phyloP scores from a whole-genome alignment of 1,139 yeast species.

The Kodamaea ohmeri region DNA sequence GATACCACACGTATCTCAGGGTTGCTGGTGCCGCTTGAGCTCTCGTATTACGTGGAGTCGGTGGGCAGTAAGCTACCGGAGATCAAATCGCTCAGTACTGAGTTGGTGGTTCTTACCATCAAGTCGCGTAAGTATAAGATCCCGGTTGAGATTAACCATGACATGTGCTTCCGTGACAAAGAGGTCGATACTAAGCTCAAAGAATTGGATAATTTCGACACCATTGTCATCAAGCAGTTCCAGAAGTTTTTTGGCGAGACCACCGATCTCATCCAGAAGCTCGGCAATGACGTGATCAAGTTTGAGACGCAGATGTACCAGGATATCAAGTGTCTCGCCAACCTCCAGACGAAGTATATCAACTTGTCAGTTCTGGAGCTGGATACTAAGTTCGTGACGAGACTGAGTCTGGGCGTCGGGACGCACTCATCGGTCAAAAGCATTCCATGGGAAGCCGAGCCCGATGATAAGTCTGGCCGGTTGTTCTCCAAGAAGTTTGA shows the following conservation, averaged over 20 bases:
- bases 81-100: conserved; percentile 29
- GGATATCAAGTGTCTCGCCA: conserved; percentile 39
- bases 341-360: conserved; percentile 33
- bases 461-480: conserved; percentile 15
- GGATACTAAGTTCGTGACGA: conserved; percentile 18
- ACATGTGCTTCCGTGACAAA: conserved; percentile 30
- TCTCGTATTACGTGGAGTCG: conserved; percentile 29
- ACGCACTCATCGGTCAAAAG: conserved; percentile 20
- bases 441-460: conserved; percentile 28
- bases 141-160: conserved; percentile 44
- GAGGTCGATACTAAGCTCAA: conserved; percentile 23
- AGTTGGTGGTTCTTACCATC: conserved; percentile 34
- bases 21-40: conserved; percentile 35
- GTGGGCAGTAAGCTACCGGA: conserved; percentile 22
- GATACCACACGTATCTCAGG: conserved; percentile 17
- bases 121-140: conserved; percentile 31
- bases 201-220: conserved; percentile 31
- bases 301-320: conserved; percentile 38
- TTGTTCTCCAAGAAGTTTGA: conserved; percentile 29
- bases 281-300: conserved; percentile 36
- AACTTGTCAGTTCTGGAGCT: conserved; percentile 20
- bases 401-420: conserved; percentile 20
- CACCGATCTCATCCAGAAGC: conserved; percentile 29
- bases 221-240: conserved; percentile 32
- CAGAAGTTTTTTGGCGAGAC: conserved; percentile 28